Base-by-base conservation (phyloP, 176 grass and related monocot genomes). In the Hordeum vulgare region DNA sequence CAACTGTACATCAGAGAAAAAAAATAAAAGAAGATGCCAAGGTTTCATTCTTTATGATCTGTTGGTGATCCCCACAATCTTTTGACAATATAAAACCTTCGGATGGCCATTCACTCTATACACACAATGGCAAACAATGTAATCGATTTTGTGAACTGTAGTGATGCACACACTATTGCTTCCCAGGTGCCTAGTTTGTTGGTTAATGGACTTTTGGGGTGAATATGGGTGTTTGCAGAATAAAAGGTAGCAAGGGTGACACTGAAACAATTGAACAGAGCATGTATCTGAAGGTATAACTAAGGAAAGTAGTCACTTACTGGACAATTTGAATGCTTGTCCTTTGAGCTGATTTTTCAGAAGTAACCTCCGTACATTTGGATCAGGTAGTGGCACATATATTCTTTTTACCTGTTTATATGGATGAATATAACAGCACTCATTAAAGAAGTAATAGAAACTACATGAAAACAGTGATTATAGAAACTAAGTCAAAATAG, bases 341-440 rank as follows among this genome's bases (percentile, higher is more conserved):
- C 93, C 96, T 90, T 86, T 96, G 20, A 99, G 89, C 88, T 94
- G 91, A 81, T 85, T 99, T 90, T 94, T 94, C 28, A 99, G 82
- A 81, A 99, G 91, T 21, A 94, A 81, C 67, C 41, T 99, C 58
- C 96, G 81, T 25, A 99, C 85, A 81, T 75, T 90, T 83, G 66
- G 80, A 79, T 99, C 89, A 20, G 96, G 96, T 60, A 95, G 71
- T 69, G 96, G 93, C 59, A 98, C 85, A 85, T 98, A 98, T 91
- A 98, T 93, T 82, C 93, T 95, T 67, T 98, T 98, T 53, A 98
- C 96, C 96, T 98, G 64, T 78, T 89, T 76, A 81, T 14, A 69
- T 61, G 15, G 54, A 84, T 78, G 9, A 66, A 86, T 68, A 83
- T 0, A 47, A 57, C 40, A 36, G 1, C 17, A 83, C 37, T 59